Conservation (phyloP, 805 yeast species). For the Metschnikowia kunwiensis region DNA sequence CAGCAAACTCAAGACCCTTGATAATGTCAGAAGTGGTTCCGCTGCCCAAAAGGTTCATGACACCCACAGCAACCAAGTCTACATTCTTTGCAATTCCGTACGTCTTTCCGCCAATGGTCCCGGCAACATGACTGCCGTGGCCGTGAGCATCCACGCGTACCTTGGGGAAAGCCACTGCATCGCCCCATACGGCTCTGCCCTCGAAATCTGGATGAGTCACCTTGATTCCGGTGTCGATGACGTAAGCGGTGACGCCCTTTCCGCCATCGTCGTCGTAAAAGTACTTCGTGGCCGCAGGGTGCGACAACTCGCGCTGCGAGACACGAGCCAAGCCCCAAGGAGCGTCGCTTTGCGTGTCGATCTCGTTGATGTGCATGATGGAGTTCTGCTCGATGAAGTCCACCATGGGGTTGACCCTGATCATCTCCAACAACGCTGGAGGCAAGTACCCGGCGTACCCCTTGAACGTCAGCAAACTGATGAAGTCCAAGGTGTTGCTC, state of each 20-base stretch:
- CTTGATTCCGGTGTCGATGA: slow-evolving; percentile 87
- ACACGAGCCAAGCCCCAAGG: slow-evolving; percentile 95
- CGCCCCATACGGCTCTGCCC: slow-evolving; percentile 85
- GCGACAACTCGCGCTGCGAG: slow-evolving; percentile 67
- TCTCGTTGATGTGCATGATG: slow-evolving; percentile 33
- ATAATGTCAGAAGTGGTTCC: slow-evolving; percentile 83
- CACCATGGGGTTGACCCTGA: slow-evolving; percentile 17
- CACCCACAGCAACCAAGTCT: slow-evolving; percentile 77
- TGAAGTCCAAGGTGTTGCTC: slow-evolving; percentile 8
- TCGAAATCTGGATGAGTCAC: slow-evolving; percentile 72
- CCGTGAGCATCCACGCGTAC: slow-evolving; percentile 81
- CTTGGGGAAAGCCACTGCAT: slow-evolving; percentile 61
- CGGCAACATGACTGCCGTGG: slow-evolving; percentile 97
- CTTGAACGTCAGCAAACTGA: slow-evolving; percentile 13
- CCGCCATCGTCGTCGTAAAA: slow-evolving; percentile 72
- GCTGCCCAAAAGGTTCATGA: slow-evolving; percentile 75
- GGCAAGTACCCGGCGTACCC: slow-evolving; percentile 25
- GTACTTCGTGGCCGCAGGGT: slow-evolving; percentile 33
- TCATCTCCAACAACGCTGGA: slow-evolving; percentile 14
- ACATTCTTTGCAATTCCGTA: slow-evolving; percentile 87
- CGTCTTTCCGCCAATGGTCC: slow-evolving; percentile 77
- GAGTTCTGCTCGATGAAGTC: slow-evolving; percentile 25
- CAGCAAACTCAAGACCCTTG: slow-evolving; percentile 82
- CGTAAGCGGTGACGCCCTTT: slow-evolving; percentile 79
- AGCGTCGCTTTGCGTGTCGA: slow-evolving; percentile 73